Percentiles rank a stretch among this genome's conserved stretches.
Evolutionary conservation across 148 eudicot species (phyloP).

Genomic region (Camellia japonica): DNA sequence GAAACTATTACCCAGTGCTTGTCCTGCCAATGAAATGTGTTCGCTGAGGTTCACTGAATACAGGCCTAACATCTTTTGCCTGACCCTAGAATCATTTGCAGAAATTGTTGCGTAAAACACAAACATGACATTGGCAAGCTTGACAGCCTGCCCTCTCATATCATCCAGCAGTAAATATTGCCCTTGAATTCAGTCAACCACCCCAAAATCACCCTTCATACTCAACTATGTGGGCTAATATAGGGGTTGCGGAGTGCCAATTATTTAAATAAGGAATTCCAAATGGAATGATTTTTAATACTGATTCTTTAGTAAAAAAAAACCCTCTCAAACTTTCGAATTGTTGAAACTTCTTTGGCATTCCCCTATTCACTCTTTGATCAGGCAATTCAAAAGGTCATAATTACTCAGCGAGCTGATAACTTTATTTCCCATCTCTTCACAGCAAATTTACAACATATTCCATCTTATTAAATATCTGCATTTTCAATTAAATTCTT

Average conservation of each 20-base stretch:
- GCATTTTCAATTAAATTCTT: too few relatives aligned
- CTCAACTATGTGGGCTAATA: background rate
- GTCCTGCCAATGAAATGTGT: background rate
- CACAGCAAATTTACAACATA: background rate
- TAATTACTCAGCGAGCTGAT: background rate
- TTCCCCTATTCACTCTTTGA: background rate
- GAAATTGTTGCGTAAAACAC: background rate
- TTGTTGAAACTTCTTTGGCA: background rate
- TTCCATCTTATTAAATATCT: too few relatives aligned
- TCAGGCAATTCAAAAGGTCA: background rate
- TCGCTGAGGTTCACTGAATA: background rate
- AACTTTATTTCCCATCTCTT: background rate
- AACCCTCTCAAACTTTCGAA: too few relatives aligned
- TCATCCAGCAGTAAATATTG: background rate
- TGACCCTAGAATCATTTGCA: background rate
- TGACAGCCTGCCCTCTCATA: background rate
- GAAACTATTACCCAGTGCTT: background rate
- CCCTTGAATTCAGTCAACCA: background rate
- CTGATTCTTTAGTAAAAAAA: too few relatives aligned
- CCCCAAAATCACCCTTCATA: background rate
- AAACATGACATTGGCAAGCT: background rate
- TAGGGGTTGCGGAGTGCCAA: background rate
- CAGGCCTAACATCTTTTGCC: background rate
- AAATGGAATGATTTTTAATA: too few relatives aligned
- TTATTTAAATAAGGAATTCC: too few relatives aligned